phyloP scores from a whole-genome alignment of 1,139 yeast species.

The Saccharomycopsis crataegensis region DNA sequence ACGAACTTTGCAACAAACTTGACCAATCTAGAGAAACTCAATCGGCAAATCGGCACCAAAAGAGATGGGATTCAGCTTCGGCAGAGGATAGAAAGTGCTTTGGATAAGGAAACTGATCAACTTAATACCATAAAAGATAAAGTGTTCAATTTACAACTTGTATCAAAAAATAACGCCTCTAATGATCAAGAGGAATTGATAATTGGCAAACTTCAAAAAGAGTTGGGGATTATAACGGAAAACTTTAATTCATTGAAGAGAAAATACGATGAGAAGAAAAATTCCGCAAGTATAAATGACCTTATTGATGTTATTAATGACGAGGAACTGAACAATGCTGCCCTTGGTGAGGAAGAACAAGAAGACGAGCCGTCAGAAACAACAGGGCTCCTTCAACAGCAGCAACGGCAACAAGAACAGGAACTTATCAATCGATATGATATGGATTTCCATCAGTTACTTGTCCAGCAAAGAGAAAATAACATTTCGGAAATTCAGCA shows the following conservation, averaged over 20 bases:
- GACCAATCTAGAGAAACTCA: constrained; percentile 41
- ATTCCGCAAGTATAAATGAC: constrained; percentile 29
- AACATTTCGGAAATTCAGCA: constrained; percentile 68
- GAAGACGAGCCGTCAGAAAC: constrained; percentile 21
- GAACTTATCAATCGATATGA: constrained; percentile 49
- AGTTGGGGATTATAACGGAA: constrained; percentile 34
- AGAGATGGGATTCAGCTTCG: constrained; percentile 43
- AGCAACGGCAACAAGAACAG: constrained; percentile 31
- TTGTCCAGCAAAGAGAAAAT: constrained; percentile 65
- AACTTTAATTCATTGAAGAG: constrained; percentile 34
- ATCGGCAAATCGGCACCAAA: constrained; percentile 46
- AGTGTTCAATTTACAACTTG: constrained; percentile 22
- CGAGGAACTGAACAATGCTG: not conserved
- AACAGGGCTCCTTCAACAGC: constrained; percentile 26
- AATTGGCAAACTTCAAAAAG: constrained; percentile 36
- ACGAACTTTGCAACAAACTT: constrained; percentile 43
- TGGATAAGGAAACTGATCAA: constrained; percentile 26
- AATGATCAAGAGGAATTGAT: constrained; percentile 27
- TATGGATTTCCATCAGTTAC: constrained; percentile 60
- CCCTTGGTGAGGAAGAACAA: constrained; percentile 11
- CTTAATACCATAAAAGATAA: constrained; percentile 31
- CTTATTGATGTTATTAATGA: constrained; percentile 19
- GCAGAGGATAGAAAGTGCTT: constrained; percentile 31
- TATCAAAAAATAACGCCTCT: not conserved
- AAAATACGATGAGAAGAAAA: constrained; percentile 31